Evolutionary conservation across 208 protist genomes (phyloP).

Genomic region (Angomonas ambiguus): DNA sequence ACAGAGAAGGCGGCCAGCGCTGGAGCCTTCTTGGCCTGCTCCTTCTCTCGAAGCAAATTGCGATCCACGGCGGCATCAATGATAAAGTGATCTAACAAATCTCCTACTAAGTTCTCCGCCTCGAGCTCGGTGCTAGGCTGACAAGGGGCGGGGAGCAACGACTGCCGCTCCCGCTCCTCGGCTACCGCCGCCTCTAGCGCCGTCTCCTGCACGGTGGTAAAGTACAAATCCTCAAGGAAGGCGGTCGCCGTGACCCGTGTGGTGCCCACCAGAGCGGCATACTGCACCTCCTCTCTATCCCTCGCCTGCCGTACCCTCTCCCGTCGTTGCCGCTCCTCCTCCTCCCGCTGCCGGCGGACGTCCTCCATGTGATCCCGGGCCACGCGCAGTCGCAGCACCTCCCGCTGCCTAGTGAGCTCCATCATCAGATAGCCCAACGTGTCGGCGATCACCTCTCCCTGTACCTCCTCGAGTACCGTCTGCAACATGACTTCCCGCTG

Average conservation of each 20-base stretch:
- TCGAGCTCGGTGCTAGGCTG: background rate
- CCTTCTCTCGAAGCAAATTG: slow-evolving; percentile 27
- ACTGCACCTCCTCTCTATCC: slow-evolving; percentile 71
- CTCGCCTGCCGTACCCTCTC: slow-evolving; percentile 57
- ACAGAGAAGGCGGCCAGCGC: slow-evolving; percentile 40
- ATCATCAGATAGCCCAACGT: slow-evolving; percentile 85
- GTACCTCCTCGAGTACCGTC: slow-evolving; percentile 47
- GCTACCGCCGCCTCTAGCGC: slow-evolving; percentile 65
- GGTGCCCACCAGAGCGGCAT: slow-evolving; percentile 48
- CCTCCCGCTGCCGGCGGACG: slow-evolving; percentile 66
- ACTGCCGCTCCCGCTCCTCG: slow-evolving; percentile 41
- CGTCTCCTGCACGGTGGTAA: slow-evolving; percentile 37
- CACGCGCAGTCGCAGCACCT: slow-evolving; percentile 44
- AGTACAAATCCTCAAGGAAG: slow-evolving; percentile 62
- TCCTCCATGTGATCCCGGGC: slow-evolving; percentile 63
- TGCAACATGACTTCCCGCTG: slow-evolving; percentile 49
- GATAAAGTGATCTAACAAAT: slow-evolving; percentile 76
- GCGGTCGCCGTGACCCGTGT: slow-evolving; percentile 58
- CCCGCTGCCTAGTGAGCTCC: slow-evolving; percentile 79
- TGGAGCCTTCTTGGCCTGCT: slow-evolving; percentile 45
- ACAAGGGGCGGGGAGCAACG: slow-evolving; percentile 19
- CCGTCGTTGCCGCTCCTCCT: slow-evolving; percentile 65
- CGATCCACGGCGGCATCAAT: slow-evolving; percentile 63
- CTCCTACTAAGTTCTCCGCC: slow-evolving; percentile 58
- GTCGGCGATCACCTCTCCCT: slow-evolving; percentile 77